Evolutionary conservation across 768 basidiomycete genomes (phyloP), one percentile per base, ranked within the genome.

Genomic region (Strobilomyces echinocephalus): DNA sequence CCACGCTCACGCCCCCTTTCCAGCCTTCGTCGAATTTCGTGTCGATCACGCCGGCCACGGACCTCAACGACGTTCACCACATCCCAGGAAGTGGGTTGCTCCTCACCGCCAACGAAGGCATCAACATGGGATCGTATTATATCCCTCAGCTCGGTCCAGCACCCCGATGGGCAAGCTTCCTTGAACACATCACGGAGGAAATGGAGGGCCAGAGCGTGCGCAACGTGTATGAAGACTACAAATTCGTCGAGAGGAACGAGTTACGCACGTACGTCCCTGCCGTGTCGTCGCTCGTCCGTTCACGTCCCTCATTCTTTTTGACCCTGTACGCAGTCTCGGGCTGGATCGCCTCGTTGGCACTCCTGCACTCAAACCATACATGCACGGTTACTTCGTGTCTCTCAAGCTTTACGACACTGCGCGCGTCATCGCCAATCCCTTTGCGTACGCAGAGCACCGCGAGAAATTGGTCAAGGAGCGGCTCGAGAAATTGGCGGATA

Each of bases 331-430:
- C 63, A 95, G 93, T 34, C 84, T 99, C 56, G 91, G 94, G n/a
- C 72, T 99, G 67, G 89, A 94, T 60, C 92, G 95, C 68, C 90
- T 99, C 62, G 75, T 97, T 59, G 97, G 97, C 47, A 95, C 95
- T 6, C 85, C 93, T 20, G 84, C 89, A 16, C 89, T 98, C 77
- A 95, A 95, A 71, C 97, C 97, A 5, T 99, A 98, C 73, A 97
- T 99, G 95, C 97, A 99, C 71, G 97, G 97, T 40, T 98, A 95
- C 82, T 98, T 99, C 76, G 72, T 97, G 57, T 91, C 94, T 5
- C 84, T 98, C 72, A 91, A 93, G 63, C 82, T 98, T 6, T 98
- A 98, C 74, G 91, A 95, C 62, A 88, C 95, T 47, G 97, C 97
- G 2, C 86, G 95, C 31, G 81, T 95, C 58, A 94, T 98, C 60